phyloP scores from a whole-genome alignment of 2,329 filamentous ascomycete genomes.

The Colletotrichum filicis region DNA sequence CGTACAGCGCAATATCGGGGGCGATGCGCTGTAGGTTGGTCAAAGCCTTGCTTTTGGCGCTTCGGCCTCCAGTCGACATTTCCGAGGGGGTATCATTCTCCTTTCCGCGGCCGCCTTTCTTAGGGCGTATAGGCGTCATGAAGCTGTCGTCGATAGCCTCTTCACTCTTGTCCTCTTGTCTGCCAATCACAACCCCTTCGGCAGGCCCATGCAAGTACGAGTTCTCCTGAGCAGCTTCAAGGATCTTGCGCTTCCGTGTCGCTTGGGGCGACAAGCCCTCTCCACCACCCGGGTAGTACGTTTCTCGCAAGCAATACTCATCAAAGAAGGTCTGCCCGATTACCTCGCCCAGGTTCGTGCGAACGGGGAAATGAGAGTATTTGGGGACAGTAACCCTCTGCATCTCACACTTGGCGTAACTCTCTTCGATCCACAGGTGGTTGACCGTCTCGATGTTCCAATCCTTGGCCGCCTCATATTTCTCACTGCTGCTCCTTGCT shows the following conservation, averaged over 20 bases:
- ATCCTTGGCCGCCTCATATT: constrained; percentile 90
- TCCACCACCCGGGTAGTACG: constrained; percentile 75
- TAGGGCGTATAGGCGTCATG: constrained; percentile 64
- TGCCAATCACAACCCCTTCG: constrained; percentile 58
- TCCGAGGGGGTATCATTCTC: constrained; percentile 85
- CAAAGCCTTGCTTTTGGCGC: constrained; percentile 88
- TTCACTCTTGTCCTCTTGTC: constrained; percentile 52
- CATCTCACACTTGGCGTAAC: constrained; percentile 87
- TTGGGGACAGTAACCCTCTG: constrained; percentile 77
- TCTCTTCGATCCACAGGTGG: constrained; percentile 97
- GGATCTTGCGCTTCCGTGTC: constrained; percentile 61
- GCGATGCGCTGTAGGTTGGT: constrained; percentile 80
- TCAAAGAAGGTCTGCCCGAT: constrained; percentile 91
- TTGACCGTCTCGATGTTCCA: constrained; percentile 94
- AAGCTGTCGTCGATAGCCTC: constrained; percentile 47
- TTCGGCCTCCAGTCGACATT: constrained; percentile 77
- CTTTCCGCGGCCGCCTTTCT: constrained; percentile 70
- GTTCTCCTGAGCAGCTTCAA: constrained; percentile 63
- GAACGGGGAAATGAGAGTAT: constrained; percentile 87
- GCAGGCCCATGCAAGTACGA: constrained; percentile 58
- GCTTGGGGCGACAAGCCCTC: constrained; percentile 54
- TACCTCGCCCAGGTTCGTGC: constrained; percentile 93
- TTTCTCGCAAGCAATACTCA: constrained; percentile 65
- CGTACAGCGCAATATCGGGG: constrained; percentile 87
- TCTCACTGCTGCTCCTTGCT: constrained; percentile 89